A percentile compares a stretch with the other conserved stretches of the same genome.
Conservation (phyloP, 345 rosid species). For the Boechera stricta region DNA sequence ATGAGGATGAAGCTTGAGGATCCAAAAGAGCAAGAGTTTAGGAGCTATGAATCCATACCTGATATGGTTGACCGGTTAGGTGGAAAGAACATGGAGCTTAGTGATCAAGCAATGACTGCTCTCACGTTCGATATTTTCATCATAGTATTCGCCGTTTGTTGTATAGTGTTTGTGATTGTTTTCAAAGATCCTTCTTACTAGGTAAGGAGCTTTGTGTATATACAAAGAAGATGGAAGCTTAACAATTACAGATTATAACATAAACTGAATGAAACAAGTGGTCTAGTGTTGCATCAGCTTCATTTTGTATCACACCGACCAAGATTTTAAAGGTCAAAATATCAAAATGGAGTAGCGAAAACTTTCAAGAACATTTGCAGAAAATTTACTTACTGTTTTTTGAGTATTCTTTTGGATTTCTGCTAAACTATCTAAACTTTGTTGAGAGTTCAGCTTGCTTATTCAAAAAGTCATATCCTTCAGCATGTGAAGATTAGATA, state of each 20-base stretch:
- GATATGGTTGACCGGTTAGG: constrained; percentile 89
- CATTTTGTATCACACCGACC: too few relatives aligned
- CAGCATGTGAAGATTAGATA: too few relatives aligned
- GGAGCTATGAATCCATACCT: constrained; percentile 57
- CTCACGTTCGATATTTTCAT: constrained; percentile 70
- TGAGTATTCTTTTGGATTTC: too few relatives aligned
- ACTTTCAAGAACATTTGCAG: too few relatives aligned
- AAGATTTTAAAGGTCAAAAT: too few relatives aligned
- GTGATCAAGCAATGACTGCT: constrained; percentile 86
- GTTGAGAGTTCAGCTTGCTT: too few relatives aligned
- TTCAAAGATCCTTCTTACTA: constrained; percentile 73
- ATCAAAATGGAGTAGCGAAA: too few relatives aligned
- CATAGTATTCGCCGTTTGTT: constrained; percentile 61
- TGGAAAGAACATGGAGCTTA: constrained; percentile 74
- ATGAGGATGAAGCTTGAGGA: constrained; percentile 75
- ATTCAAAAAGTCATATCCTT: too few relatives aligned
- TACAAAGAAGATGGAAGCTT: background rate
- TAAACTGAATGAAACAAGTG: background rate
- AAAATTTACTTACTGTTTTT: too few relatives aligned
- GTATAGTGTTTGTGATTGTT: constrained; percentile 60
- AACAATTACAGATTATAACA: background rate
- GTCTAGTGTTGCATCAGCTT: background rate
- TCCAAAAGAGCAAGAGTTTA: constrained; percentile 65
- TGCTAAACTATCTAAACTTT: too few relatives aligned
- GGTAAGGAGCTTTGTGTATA: background rate